Conservation (phyloP, 345 rosid genomes). For the Melastoma malabathricum region DNA sequence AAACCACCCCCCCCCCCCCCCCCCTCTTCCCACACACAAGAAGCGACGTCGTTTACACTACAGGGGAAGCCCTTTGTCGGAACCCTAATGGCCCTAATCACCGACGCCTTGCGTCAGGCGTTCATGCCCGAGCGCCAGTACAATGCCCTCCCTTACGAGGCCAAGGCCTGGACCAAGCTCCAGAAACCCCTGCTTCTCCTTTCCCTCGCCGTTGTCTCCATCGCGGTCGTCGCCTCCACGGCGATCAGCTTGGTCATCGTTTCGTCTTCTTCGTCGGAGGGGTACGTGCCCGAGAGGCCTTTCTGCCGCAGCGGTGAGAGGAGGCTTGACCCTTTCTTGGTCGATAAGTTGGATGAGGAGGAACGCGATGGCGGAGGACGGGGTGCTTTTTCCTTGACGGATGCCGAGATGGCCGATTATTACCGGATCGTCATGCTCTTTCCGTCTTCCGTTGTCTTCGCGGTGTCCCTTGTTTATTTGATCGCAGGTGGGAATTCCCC, state of each 20-base stretch:
- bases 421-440: conserved; percentile 81
- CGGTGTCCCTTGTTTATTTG: conserved; percentile 51
- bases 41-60: background rate
- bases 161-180: conserved; percentile 63
- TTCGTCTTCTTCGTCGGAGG: conserved; percentile 39
- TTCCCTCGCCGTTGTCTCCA: conserved; percentile 20
- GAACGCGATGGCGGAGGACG: conserved; percentile 43
- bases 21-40: too few species aligned
- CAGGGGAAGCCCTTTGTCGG: background rate
- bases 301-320: conserved; percentile 40
- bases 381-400: conserved; percentile 75
- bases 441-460: conserved; percentile 52
- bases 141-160: conserved; percentile 70
- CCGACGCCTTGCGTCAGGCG: conserved; percentile 81
- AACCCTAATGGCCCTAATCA: conserved; percentile 47
- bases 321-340: conserved; percentile 35
- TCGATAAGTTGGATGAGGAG: conserved; percentile 30
- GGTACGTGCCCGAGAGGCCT: conserved; percentile 28
- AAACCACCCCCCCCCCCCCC: too few species aligned
- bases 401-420: conserved; percentile 79
- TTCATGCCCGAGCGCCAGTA: conserved; percentile 89
- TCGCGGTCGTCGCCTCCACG: conserved; percentile 36
- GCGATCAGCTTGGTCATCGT: conserved; percentile 66
- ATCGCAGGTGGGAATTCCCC: conserved; percentile 40
- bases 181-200: conserved; percentile 35